Conservation (phyloP, 2,329 filamentous ascomycete genomes). For the Nothomitra cinnamomea region DNA sequence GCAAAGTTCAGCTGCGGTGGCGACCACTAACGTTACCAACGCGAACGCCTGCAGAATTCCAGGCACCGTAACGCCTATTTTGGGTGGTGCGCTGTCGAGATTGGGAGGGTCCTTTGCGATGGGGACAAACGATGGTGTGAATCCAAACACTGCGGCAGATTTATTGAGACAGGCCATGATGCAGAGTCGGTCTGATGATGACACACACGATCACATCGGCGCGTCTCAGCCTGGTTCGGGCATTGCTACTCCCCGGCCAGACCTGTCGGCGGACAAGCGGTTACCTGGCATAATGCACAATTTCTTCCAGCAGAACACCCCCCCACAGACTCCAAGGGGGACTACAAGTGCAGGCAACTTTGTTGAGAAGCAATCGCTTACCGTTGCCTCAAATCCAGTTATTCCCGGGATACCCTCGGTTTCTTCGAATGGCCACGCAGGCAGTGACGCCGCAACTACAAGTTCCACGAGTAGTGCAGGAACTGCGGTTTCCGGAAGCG, state of each 20-base stretch:
- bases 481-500: background rate
- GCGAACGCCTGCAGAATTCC: slow-evolving; percentile 1
- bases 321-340: slow-evolving; percentile 65
- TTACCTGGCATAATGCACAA: slow-evolving; percentile 85
- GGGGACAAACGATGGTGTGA: slow-evolving; percentile 29
- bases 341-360: slow-evolving; percentile 17
- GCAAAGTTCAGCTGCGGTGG: background rate
- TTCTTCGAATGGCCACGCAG: background rate
- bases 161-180: slow-evolving; percentile 39
- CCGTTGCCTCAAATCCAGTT: background rate
- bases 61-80: background rate
- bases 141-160: slow-evolving; percentile 35
- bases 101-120: slow-evolving; percentile 13
- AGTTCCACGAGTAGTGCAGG: background rate
- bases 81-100: background rate
- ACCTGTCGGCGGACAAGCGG: slow-evolving; percentile 74
- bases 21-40: background rate
- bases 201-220: slow-evolving; percentile 59
- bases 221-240: slow-evolving; percentile 70
- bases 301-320: slow-evolving; percentile 96
- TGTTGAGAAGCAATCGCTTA: slow-evolving; percentile 14
- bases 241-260: slow-evolving; percentile 82
- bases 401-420: slow-evolving; percentile 17
- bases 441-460: background rate
- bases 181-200: slow-evolving; percentile 43